Conservation (phyloP, 148 eudicot genomes). For the Rhododendron simsii region DNA sequence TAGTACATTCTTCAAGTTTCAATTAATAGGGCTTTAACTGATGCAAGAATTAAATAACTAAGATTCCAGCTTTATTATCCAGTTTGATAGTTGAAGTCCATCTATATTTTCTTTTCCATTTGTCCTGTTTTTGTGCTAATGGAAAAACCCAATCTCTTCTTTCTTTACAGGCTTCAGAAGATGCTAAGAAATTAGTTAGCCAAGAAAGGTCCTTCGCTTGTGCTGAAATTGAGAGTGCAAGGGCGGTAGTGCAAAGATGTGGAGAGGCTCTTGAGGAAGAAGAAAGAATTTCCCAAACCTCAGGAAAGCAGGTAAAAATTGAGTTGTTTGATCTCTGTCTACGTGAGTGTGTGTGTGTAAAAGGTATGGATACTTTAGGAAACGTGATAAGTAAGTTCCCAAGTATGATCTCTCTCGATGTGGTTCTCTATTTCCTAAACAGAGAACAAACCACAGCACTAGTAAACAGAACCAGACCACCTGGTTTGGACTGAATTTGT, state of each 20-base stretch:
- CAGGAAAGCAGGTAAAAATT: constrained; percentile 68
- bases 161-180: constrained; percentile 85
- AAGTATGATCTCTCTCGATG: neutral
- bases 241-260: constrained; percentile 87
- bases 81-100: constrained; percentile 8
- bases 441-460: neutral
- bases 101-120: neutral
- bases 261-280: constrained; percentile 99
- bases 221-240: constrained; percentile 98
- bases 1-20: neutral
- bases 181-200: constrained; percentile 92
- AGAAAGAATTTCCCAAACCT: constrained; percentile 63
- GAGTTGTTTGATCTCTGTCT: neutral
- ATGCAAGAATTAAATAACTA: neutral
- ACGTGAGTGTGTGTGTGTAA: neutral
- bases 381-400: neutral
- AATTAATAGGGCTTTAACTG: neutral
- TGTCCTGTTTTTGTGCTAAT: neutral
- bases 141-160: neutral
- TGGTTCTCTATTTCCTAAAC: neutral
- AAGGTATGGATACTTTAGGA: neutral
- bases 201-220: constrained; percentile 99
- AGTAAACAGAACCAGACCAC: neutral
- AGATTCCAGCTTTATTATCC: neutral
- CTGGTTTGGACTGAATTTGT: neutral